phyloP scores from a whole-genome alignment of 2,329 filamentous ascomycete genomes.

The Diaporthe citri region DNA sequence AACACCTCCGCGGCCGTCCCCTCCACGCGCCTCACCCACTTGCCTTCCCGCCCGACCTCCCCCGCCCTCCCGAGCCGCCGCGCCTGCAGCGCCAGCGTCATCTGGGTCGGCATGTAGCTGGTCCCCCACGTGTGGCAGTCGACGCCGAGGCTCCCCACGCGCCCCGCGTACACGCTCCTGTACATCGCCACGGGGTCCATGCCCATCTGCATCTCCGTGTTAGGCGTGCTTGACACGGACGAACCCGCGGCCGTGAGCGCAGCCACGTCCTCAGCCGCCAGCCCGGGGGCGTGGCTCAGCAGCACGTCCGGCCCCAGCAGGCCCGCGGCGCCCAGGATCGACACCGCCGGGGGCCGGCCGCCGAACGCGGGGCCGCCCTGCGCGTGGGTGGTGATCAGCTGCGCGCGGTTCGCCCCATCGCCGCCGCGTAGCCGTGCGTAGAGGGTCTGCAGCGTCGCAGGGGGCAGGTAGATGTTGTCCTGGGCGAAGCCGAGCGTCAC shows the following conservation, averaged over 20 bases:
- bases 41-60: constrained; percentile 44
- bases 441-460: constrained; percentile 51
- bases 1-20: constrained; percentile 57
- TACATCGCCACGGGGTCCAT: constrained; percentile 52
- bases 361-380: constrained; percentile 40
- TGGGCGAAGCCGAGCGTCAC: constrained; percentile 58
- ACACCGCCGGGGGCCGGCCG: constrained; percentile 40
- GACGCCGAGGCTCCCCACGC: constrained; percentile 48
- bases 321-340: constrained; percentile 49
- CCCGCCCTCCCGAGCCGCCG: constrained; percentile 48
- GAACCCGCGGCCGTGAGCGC: constrained; percentile 51
- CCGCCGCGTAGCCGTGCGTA: constrained; percentile 52
- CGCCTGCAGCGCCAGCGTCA: constrained; percentile 50
- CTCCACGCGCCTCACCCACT: constrained; percentile 46
- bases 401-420: constrained; percentile 45
- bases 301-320: constrained; percentile 57
- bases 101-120: constrained; percentile 50
- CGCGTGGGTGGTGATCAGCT: constrained; percentile 57
- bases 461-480: constrained; percentile 55
- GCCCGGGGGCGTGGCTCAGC: constrained; percentile 54
- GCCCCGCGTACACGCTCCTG: constrained; percentile 46
- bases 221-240: constrained; percentile 59
- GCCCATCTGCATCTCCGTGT: constrained; percentile 64
- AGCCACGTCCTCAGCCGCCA: constrained; percentile 50
- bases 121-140: constrained; percentile 51